These are phyloP conservation scores for Gossypium mustelinum DNA, from an alignment of 345 rosid genomes.

Conservation along the genomic window DNA sequence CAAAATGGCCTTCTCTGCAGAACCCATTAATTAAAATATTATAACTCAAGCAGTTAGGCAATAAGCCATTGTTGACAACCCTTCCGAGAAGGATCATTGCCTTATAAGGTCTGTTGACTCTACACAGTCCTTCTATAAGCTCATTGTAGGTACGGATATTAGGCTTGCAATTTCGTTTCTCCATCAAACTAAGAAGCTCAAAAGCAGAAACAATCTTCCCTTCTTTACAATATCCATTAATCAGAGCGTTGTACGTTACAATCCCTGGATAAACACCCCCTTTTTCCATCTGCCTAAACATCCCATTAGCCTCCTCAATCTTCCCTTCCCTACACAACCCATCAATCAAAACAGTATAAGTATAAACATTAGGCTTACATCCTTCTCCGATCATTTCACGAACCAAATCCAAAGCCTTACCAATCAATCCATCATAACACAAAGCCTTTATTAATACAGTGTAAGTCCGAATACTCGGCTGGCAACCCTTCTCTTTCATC, in stretches of 20 bases:
- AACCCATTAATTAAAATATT: conserved; percentile 44
- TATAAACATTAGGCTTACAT: conserved; percentile 40
- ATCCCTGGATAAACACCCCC: conserved; percentile 32
- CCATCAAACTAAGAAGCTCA: conserved; percentile 47
- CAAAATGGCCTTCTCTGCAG: conserved; percentile 41
- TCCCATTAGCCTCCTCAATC: conserved; percentile 43
- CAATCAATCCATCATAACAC: conserved; percentile 36
- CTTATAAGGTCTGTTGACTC: conserved; percentile 35
- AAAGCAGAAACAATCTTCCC: conserved; percentile 38
- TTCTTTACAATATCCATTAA: conserved; percentile 48
- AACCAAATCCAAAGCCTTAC: conserved; percentile 35
- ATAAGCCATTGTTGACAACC: conserved; percentile 34
- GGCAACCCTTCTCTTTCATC: conserved; percentile 43
- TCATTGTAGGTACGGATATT: conserved; percentile 45
- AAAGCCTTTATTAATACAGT: conserved; percentile 42
- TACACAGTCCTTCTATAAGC: conserved; percentile 53
- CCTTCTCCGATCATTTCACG: conserved; percentile 40
- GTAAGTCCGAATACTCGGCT: conserved; percentile 40
- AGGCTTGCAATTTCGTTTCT: conserved; percentile 44
- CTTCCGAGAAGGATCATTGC: conserved; percentile 35
- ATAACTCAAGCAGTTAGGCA: conserved; percentile 34
- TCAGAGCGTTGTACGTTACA: conserved; percentile 44
- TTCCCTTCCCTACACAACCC: conserved; percentile 41
- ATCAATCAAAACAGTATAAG: conserved; percentile 45
- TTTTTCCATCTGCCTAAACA: conserved; percentile 35